Conservation (phyloP, 257 asterid species). For the Nyctanthes arbortristis region DNA sequence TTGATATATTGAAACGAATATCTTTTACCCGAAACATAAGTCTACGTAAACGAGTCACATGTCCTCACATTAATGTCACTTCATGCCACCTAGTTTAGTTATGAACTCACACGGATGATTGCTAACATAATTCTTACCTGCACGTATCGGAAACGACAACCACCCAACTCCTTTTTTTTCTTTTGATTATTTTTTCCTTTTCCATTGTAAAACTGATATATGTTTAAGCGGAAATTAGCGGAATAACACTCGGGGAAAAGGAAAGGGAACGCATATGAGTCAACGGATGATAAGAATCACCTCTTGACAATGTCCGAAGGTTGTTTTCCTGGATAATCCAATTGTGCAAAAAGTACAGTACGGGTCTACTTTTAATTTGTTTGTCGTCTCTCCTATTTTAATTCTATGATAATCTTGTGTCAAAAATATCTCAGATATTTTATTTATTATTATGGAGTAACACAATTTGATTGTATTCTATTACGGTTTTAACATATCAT, state of each 20-base stretch:
- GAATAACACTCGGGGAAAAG: background rate
- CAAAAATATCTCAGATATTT: background rate
- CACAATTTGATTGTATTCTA: background rate
- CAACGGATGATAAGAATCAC: background rate
- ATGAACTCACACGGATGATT: too few species aligned
- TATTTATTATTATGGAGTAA: too few species aligned
- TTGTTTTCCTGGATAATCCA: background rate
- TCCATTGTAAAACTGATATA: background rate
- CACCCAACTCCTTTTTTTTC: background rate
- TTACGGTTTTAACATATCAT: too few species aligned
- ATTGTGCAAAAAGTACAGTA: background rate
- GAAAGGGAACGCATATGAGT: conserved; percentile 1
- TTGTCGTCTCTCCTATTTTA: background rate
- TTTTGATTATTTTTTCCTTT: background rate
- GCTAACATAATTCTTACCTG: too few species aligned
- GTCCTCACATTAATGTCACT: too few species aligned
- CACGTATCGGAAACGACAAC: conserved; percentile 24
- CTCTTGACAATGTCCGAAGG: conserved; percentile 5
- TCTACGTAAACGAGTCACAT: too few species aligned
- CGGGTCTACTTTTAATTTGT: background rate
- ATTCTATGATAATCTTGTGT: background rate
- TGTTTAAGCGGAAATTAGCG: background rate
- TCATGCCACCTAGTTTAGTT: too few species aligned
- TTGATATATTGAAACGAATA: background rate
- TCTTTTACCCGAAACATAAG: too few species aligned